Base-by-base conservation (phyloP, 257 asterid species). In the Paraleonurus japonicus region DNA sequence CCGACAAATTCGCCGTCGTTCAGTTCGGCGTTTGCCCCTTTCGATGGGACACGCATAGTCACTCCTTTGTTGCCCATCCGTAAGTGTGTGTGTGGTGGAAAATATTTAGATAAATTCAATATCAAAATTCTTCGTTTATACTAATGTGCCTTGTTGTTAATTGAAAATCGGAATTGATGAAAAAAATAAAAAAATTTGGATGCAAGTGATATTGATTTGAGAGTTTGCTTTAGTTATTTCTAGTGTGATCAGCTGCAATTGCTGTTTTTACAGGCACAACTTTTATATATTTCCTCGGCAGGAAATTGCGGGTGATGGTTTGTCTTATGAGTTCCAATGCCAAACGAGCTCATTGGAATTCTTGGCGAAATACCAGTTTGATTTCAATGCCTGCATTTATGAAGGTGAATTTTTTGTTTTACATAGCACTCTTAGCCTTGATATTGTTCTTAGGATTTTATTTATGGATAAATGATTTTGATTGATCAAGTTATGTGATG, bases 11-110 rank as follows among this genome's bases (percentile, higher is more conserved):
- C 81, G 96, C 98, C 48, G 98, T 91, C 27, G 92, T 94, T 80
- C 99, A 94, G 85, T 89, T 94, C 61, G 99, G 99, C 54, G 96
- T 94, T 13, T 94, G 99, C 59, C 99, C 98, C 9, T 94, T 94
- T 69, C 89, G 90, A 0, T 94, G 96, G 98, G 96, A 94, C 72
- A 19, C 85, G 20, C 58, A 53, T 8, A 69, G 69, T 24, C 76
- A 65, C 47, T 82, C 92, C 5, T 90, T 94, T 33, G 68, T 94
- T 58, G 95, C 99, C 41, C 87, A 88, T 65, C 99, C 99, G 99
- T 94, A 87, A 83, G 93, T 64, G 17, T 27, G 33, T 16, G 26
- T n/a, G n/a, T n/a, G n/a, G n/a, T n/a, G n/a, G n/a, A n/a, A 10
- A 9, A 7, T 1, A 1, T 30, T 30, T 30, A 30, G 5, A 6